Conservation (phyloP, 305 asterid genomes). For the Fraxinus sp. region DNA sequence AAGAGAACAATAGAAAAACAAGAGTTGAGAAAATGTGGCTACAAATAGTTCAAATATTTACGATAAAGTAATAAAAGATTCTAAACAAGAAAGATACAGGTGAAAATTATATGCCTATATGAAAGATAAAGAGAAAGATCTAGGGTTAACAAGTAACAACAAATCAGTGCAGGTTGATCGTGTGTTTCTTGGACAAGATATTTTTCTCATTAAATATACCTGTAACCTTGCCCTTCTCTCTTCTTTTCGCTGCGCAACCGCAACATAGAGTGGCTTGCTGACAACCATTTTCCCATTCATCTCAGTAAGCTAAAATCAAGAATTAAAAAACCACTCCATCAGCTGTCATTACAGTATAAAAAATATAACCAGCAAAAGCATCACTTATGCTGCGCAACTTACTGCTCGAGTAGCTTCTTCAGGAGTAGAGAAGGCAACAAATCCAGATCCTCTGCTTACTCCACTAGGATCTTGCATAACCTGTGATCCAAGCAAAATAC, state of each 20-base stretch:
- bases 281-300: conserved; percentile 53
- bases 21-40: background rate
- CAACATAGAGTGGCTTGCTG: conserved; percentile 54
- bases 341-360: background rate
- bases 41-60: background rate
- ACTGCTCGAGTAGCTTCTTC: conserved; percentile 34
- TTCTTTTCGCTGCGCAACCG: conserved; percentile 56
- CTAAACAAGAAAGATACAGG: background rate
- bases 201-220: conserved; percentile 25
- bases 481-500: background rate
- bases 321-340: background rate
- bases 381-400: conserved; percentile 1
- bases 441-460: conserved; percentile 34
- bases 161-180: background rate
- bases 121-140: background rate
- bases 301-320: conserved; percentile 34
- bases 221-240: conserved; percentile 56
- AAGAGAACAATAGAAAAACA: background rate
- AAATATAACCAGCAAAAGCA: background rate
- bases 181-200: background rate
- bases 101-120: background rate
- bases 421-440: conserved; percentile 31
- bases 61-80: background rate
- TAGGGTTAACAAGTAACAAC: background rate
- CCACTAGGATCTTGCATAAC: conserved; percentile 35